Percentiles rank a stretch among this genome's conserved stretches.
Conservation (phyloP, 805 yeast genomes). For the Maudiozyma bulderi region DNA sequence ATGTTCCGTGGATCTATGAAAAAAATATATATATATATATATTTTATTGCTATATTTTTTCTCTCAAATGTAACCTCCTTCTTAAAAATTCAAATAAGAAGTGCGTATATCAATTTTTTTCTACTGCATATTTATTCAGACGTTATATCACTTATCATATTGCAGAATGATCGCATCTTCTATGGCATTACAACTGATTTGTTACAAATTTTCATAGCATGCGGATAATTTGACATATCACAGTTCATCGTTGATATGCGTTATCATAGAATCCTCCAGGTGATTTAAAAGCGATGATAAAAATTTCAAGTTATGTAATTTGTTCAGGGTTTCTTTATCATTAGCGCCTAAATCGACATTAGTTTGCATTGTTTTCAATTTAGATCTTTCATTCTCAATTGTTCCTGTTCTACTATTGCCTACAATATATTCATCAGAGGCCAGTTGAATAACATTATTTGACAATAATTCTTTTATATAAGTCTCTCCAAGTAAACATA, state of each 20-base stretch:
- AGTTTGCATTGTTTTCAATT: constrained; percentile 17
- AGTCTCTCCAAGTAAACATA: constrained; percentile 13
- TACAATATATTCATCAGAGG: background rate
- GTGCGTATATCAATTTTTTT: too few species aligned
- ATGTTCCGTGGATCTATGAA: too few species aligned
- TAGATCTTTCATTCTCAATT: constrained; percentile 17
- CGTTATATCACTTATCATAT: too few species aligned
- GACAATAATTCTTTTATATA: constrained; percentile 4
- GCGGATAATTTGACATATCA: background rate
- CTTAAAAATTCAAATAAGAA: too few species aligned
- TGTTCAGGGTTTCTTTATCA: background rate
- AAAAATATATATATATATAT: too few species aligned
- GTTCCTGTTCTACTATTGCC: background rate
- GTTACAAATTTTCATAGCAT: too few species aligned
- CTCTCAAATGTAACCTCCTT: too few species aligned
- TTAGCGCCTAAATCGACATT: constrained; percentile 26
- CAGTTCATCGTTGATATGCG: background rate
- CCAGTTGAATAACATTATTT: constrained; percentile 3
- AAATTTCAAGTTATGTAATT: constrained; percentile 13
- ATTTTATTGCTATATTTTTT: too few species aligned
- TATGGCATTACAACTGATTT: too few species aligned
- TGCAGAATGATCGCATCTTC: too few species aligned
- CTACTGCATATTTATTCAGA: too few species aligned
- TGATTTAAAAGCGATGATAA: constrained; percentile 11
- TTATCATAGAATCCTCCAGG: constrained; percentile 1